phyloP scores from a whole-genome alignment of 805 yeast species.

The Wickerhamiella qilinensis region DNA sequence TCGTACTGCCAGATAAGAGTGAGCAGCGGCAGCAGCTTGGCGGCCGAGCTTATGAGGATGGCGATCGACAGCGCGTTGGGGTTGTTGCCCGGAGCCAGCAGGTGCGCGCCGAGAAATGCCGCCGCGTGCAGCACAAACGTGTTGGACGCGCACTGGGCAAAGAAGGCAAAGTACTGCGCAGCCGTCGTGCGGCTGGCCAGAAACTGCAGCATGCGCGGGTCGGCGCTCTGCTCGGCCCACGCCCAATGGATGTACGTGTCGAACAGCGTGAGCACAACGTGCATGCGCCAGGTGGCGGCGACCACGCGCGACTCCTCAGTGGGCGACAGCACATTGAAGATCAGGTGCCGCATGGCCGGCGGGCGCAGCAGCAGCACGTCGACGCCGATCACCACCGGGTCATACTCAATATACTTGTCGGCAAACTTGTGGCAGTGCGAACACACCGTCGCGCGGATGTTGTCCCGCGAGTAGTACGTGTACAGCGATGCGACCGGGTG shows the following conservation, averaged over 20 bases:
- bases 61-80: conserved; percentile 43
- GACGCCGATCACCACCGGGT: conserved; percentile 64
- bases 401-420: conserved; percentile 85
- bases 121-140: conserved; percentile 18
- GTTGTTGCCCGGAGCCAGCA: conserved; percentile 23
- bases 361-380: conserved; percentile 74
- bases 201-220: conserved; percentile 14
- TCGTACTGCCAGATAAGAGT: conserved; percentile 98
- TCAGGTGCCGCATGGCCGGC: conserved; percentile 64
- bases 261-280: conserved; percentile 52
- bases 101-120: conserved; percentile 20
- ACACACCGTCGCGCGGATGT: conserved; percentile 69
- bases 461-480: conserved; percentile 57
- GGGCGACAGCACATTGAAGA: conserved; percentile 42
- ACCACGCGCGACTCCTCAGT: conserved; percentile 1
- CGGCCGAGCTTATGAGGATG: conserved; percentile 56
- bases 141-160: conserved; percentile 22
- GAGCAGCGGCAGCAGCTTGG: conserved; percentile 74
- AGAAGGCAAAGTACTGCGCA: conserved; percentile 27
- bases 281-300: conserved; percentile 27
- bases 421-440: conserved; percentile 54
- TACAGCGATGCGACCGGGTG: conserved; percentile 47
- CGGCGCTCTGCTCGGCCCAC: conserved; percentile 48
- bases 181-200: conserved; percentile 16
- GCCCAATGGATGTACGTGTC: conserved; percentile 93